These are phyloP conservation scores for Novymonas esmeraldas DNA, from an alignment of 208 protist species.

Conservation along the genomic window DNA sequence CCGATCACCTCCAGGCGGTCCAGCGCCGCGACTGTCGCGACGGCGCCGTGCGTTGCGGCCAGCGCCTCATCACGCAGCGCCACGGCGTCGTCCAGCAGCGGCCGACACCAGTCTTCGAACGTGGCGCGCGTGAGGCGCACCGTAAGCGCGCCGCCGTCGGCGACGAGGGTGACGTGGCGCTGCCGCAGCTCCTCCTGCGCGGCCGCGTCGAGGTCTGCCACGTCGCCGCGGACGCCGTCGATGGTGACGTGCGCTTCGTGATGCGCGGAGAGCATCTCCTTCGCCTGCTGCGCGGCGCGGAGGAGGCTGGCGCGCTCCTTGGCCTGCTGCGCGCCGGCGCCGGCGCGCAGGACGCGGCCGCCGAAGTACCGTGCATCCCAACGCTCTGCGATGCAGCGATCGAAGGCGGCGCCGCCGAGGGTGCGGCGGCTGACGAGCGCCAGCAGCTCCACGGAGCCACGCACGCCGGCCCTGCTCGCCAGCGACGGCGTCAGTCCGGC, in stretches of 20 bases:
- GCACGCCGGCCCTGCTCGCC: background rate
- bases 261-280: conserved; percentile 92
- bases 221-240: conserved; percentile 63
- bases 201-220: background rate
- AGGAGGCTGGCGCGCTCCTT: conserved; percentile 73
- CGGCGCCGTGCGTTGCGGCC: conserved; percentile 31
- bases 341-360: conserved; percentile 21
- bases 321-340: conserved; percentile 10
- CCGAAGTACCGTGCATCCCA: conserved; percentile 67
- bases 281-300: conserved; percentile 76
- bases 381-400: conserved; percentile 84
- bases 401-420: conserved; percentile 89
- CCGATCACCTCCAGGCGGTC: conserved; percentile 83
- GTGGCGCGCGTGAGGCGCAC: conserved; percentile 48
- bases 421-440: conserved; percentile 51
- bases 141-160: conserved; percentile 34
- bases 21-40: conserved; percentile 14
- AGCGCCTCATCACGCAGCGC: conserved; percentile 41
- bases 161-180: conserved; percentile 11
- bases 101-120: conserved; percentile 73
- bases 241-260: conserved; percentile 77
- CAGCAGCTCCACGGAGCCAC: conserved; percentile 21
- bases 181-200: conserved; percentile 28
- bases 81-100: conserved; percentile 48
- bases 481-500: conserved; percentile 12